Base-by-base conservation (phyloP, 192 early-diverging fungal genomes). In the Allomyces arbusculus region DNA sequence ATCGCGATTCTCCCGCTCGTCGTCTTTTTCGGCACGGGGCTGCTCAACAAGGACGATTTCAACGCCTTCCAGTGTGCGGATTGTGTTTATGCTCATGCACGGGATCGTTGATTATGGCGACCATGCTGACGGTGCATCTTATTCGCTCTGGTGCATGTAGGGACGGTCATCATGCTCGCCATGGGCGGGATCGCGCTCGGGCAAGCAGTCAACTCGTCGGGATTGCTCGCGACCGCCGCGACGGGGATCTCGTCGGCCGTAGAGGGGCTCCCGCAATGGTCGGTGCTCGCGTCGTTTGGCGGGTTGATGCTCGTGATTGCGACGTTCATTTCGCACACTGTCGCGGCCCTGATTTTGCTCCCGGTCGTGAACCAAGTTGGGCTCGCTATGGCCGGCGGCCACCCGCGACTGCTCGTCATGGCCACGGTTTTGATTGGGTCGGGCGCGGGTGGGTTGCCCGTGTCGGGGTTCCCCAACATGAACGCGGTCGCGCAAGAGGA, bases 111-210 rank as follows among this genome's bases (percentile, higher is more conserved):
- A n/a, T n/a, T n/a, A n/a, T n/a, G n/a, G n/a, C n/a, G n/a, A n/a
- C n/a, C n/a, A n/a, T n/a, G n/a, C n/a, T n/a, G n/a, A n/a, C n/a
- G n/a, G n/a, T n/a, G n/a, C n/a, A n/a, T n/a, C n/a, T n/a, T n/a
- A n/a, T n/a, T n/a, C n/a, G n/a, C n/a, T n/a, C n/a, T n/a, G n/a
- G n/a, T n/a, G n/a, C n/a, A n/a, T n/a, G n/a, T n/a, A n/a, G n/a
- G n/a, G 94, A 88, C 86, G 9, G 91, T 91, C 23, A 85, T 89
- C 24, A 84, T 87, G 66, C 74, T 86, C 67, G 94, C 94, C 8
- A 94, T 97, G 94, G 94, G 94, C 44, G 94, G 94, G 61, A 90
- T 91, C 65, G 90, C 91, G 14, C 81, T 97, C 44, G 94, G 94
- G 61, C 89, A 88, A 62, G 89, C 91, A 0, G 94, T 97, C 4